These are phyloP conservation scores for Teunomyces barrocoloradensis DNA, from an alignment of 805 yeast genomes.

Conservation along the genomic window DNA sequence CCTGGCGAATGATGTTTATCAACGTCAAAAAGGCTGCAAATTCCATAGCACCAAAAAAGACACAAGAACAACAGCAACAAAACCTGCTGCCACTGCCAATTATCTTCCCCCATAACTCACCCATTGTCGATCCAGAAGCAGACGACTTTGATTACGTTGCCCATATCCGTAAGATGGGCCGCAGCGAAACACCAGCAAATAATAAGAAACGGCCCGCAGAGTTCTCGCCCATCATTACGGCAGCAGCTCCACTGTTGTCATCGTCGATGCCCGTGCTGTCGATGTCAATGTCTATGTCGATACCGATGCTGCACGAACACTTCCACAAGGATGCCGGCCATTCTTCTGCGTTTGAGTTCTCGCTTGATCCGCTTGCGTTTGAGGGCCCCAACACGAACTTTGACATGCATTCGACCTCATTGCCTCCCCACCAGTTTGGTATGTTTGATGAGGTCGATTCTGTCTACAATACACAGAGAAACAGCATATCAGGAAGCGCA, in stretches of 20 bases:
- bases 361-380: slow-evolving; percentile 47
- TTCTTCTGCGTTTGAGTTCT: slow-evolving; percentile 24
- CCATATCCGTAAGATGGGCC: slow-evolving; percentile 57
- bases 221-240: slow-evolving; percentile 18
- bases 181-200: slow-evolving; percentile 24
- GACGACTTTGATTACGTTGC: slow-evolving; percentile 65
- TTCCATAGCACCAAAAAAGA: slow-evolving; percentile 10
- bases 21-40: slow-evolving; percentile 11
- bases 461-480: not conserved
- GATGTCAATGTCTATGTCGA: slow-evolving; percentile 9
- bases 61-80: not conserved
- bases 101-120: slow-evolving; percentile 1
- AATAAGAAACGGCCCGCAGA: slow-evolving; percentile 20
- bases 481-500: not conserved
- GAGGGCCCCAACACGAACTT: slow-evolving; percentile 39
- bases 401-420: slow-evolving; percentile 1
- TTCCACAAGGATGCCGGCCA: not conserved
- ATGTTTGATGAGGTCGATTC: slow-evolving; percentile 1
- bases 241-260: not conserved
- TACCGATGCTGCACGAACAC: slow-evolving; percentile 9
- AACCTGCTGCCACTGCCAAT: not conserved
- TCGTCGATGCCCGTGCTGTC: slow-evolving; percentile 4
- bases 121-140: slow-evolving; percentile 38
- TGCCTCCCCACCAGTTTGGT: not conserved
- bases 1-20: slow-evolving; percentile 84